Conservation (phyloP, 75 land plant species). For the Isoetes taiwanensis region DNA sequence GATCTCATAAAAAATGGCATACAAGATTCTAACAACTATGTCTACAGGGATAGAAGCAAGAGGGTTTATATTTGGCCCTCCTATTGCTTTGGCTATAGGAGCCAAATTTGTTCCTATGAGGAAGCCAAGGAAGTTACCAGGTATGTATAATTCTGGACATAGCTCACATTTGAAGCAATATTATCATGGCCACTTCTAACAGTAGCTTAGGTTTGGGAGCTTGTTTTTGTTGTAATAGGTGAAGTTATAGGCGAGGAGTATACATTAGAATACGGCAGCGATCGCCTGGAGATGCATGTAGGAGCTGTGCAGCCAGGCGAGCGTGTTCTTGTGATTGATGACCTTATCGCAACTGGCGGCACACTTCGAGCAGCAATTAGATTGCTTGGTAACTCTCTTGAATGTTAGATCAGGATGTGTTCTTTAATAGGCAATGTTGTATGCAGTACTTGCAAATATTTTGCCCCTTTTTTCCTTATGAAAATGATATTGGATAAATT, state of each 20-base stretch:
- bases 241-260: constrained; percentile 79
- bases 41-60: constrained; percentile 74
- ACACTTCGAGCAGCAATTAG: constrained; percentile 74
- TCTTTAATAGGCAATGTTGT: background rate
- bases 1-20: too few species aligned
- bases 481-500: too few species aligned
- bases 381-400: constrained; percentile 44
- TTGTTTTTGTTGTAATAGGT: constrained; percentile 26
- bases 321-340: constrained; percentile 72
- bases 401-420: background rate
- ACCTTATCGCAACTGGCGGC: constrained; percentile 87
- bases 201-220: background rate
- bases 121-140: constrained; percentile 70
- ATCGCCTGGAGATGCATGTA: constrained; percentile 86
- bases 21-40: too few species aligned
- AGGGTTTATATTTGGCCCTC: constrained; percentile 88
- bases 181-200: background rate
- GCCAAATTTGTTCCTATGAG: constrained; percentile 81
- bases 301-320: constrained; percentile 78
- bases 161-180: background rate
- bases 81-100: constrained; percentile 82
- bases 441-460: too few species aligned
- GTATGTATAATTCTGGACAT: constrained; percentile 22
- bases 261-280: constrained; percentile 76
- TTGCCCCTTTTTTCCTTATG: too few species aligned